Percentiles rank a stretch among this genome's conserved stretches.
Conservation (phyloP, 768 basidiomycete species). For the Punctularia strigosozonata region DNA sequence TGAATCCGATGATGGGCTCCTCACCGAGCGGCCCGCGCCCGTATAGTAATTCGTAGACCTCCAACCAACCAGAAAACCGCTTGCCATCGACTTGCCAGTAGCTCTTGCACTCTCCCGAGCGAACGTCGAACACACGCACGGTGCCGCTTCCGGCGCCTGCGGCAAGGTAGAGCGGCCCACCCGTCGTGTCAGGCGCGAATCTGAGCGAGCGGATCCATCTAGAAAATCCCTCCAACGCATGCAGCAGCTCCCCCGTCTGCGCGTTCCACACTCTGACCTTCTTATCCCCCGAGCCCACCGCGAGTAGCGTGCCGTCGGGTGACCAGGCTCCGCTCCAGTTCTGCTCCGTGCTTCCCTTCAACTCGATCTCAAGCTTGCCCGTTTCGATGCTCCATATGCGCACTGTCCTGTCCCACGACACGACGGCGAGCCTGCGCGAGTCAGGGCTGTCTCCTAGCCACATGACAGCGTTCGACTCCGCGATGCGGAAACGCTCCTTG, state of each 20-base stretch:
- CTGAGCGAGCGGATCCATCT: background rate
- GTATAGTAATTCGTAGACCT: background rate
- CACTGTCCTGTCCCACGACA: constrained; percentile 1
- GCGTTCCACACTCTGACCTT: constrained; percentile 4
- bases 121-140: background rate
- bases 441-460: background rate
- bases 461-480: background rate
- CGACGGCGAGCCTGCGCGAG: background rate
- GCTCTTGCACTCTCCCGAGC: background rate
- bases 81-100: background rate
- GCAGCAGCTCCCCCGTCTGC: constrained; percentile 2
- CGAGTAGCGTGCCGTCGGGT: constrained; percentile 2
- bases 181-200: background rate
- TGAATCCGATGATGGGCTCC: background rate
- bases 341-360: background rate
- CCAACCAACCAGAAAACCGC: no score
- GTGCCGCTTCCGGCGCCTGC: background rate
- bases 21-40: background rate
- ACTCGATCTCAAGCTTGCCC: background rate
- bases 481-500: background rate
- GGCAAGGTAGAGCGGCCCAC: no score
- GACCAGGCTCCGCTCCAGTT: constrained; percentile 3
- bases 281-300: constrained; percentile 3
- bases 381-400: background rate
- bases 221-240: background rate